A percentile compares a stretch with the other conserved stretches of the same genome.
These are phyloP conservation scores for Eucalyptus regnans DNA, from an alignment of 345 rosid species.

Conservation along the genomic window DNA sequence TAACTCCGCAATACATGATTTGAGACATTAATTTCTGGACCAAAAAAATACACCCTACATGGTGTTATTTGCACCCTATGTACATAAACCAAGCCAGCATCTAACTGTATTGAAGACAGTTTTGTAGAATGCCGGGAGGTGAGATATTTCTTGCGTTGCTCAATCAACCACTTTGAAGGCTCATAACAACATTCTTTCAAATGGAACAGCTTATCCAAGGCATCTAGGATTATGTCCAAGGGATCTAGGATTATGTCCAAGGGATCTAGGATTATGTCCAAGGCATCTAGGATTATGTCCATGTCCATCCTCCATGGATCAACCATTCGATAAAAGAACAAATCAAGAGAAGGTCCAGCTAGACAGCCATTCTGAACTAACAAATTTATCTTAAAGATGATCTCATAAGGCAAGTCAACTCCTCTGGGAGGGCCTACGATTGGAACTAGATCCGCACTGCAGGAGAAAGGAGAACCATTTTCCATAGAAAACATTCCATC, in stretches of 20 bases:
- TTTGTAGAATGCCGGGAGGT: conserved; percentile 1
- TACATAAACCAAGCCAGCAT: conserved; percentile 38
- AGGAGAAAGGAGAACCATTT: conserved; percentile 21
- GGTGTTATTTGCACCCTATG: conserved; percentile 57
- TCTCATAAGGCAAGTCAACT: conserved; percentile 21
- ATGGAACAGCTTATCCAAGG: conserved; percentile 32
- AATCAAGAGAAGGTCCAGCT: conserved; percentile 32
- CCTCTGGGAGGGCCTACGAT: conserved; percentile 31
- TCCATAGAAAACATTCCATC: conserved; percentile 9
- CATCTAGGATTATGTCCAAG: conserved; percentile 6
- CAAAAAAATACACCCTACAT: conserved; percentile 42
- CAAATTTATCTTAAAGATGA: conserved; percentile 39
- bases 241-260: too few species aligned
- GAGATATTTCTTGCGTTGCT: conserved; percentile 16
- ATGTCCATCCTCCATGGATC: conserved; percentile 15
- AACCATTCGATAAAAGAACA: conserved; percentile 26
- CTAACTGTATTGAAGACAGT: conserved; percentile 17
- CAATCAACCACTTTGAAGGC: conserved; percentile 37
- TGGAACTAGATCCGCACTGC: conserved; percentile 30
- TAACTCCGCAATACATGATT: conserved; percentile 43
- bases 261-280: neutral
- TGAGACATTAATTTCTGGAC: conserved; percentile 55
- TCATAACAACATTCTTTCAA: conserved; percentile 50
- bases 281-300: conserved; percentile 28
- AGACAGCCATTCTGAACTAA: conserved; percentile 53